phyloP scores from a whole-genome alignment of 1,284 basidiomycete species.

The Leucoagaricus sp. region DNA sequence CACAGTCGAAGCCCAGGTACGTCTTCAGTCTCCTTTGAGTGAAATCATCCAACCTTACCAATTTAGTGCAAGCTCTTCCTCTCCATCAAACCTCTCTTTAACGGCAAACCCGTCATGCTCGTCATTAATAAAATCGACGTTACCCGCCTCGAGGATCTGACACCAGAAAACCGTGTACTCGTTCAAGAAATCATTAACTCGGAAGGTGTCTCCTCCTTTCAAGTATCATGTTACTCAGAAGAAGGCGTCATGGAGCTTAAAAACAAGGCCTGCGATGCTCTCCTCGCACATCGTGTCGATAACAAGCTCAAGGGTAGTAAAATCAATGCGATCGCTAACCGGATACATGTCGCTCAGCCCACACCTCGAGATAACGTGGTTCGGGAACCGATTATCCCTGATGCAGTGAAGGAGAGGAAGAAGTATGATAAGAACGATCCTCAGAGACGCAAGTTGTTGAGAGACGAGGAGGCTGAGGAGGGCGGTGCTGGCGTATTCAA shows the following conservation, averaged over 20 bases:
- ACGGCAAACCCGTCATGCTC: conserved; percentile 87
- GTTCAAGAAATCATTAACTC: conserved; percentile 84
- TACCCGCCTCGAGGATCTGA: conserved; percentile 79
- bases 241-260: conserved; percentile 96
- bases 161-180: conserved; percentile 70
- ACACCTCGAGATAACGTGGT: conserved; percentile 85
- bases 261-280: conserved; percentile 89
- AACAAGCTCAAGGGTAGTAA: conserved; percentile 92
- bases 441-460: conserved; percentile 66
- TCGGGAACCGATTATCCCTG: conserved; percentile 86
- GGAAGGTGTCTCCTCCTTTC: conserved; percentile 72
- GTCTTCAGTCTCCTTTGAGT: conserved; percentile 22
- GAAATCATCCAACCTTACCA: neutral
- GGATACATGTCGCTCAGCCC: conserved; percentile 92
- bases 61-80: conserved; percentile 92
- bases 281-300: conserved; percentile 92
- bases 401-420: conserved; percentile 71
- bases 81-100: conserved; percentile 95
- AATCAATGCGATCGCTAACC: conserved; percentile 88
- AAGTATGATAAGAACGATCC: conserved; percentile 89
- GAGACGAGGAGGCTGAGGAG: conserved; percentile 81
- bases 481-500: conserved; percentile 91
- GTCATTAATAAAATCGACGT: conserved; percentile 98
- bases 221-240: conserved; percentile 91
- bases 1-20: conserved; percentile 88